Evolutionary conservation across 192 early-diverging fungal genomes (phyloP), one percentile per base, ranked within the genome.

Genomic region (Diversispora eburnea): DNA sequence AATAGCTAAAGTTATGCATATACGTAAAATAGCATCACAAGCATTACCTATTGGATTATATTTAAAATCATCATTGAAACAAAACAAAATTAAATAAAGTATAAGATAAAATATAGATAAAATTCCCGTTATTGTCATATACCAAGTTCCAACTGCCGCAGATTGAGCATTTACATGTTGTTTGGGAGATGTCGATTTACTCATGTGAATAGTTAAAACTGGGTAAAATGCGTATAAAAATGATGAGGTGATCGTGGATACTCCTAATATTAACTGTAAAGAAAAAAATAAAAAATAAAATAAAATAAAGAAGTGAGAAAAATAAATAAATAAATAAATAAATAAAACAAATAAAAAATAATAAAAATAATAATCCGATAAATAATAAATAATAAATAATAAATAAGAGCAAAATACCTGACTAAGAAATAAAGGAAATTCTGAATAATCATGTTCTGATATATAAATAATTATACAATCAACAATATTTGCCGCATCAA

Each of bases 91-190:
- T 3, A 69, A 15, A 56, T 69, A 69, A 41, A 55, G 33, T 17
- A 39, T 55, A 12, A 69, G 39, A 69, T 52, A 69, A 15, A 52
- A 8, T n/a, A 69, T 52, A 19, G 51, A 69, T n/a, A 69, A 25
- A 39, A 56, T 55, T 8, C 67, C 67, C 15, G 39, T 55, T 52
- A 56, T 42, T 9, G 39, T 39, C 67, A 69, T 55, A 33, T 55
- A 69, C 67, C 67, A 69, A 15, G 67, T 43, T 39, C 67, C 67
- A 7, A 55, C 54, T 41, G 67, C 48, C 2, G 67, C 67, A 2
- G 67, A 69, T 69, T 69, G 67, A 3, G 67, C 67, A 55, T 54
- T 69, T 69, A 69, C 54, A 17, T 69, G 49, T 41, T 13, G 19
- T 52, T 43, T 52, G 20, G 17, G 41, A 0, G 9, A 47, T 25